Evolutionary conservation across 2,329 filamentous ascomycete genomes (phyloP).

Genomic region (Neofusicoccum cordaticola): DNA sequence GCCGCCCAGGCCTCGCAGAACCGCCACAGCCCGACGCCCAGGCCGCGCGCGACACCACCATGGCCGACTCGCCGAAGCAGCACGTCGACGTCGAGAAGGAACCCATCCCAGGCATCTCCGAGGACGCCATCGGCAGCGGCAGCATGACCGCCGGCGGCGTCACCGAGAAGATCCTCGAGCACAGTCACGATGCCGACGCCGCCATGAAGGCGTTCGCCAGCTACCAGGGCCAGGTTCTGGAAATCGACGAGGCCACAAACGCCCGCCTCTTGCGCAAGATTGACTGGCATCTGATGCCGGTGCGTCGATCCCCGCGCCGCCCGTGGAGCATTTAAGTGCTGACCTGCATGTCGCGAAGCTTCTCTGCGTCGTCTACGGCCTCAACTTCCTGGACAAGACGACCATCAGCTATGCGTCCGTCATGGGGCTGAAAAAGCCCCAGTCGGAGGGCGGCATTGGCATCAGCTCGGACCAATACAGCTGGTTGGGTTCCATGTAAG

Average conservation of each 20-base stretch:
- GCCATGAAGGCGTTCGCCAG: conserved; percentile 57
- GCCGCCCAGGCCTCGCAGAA: not conserved
- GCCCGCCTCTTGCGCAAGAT: conserved; percentile 59
- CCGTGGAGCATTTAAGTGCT: not conserved
- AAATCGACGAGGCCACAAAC: conserved; percentile 57
- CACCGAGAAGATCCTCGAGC: conserved; percentile 29
- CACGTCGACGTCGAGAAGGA: conserved; percentile 8
- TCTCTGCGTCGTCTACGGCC: conserved; percentile 47
- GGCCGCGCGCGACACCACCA: not conserved
- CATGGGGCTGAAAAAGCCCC: conserved; percentile 45
- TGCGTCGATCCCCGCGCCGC: conserved; percentile 21
- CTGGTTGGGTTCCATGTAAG: conserved; percentile 46
- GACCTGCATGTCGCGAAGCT: not conserved
- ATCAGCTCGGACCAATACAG: conserved; percentile 52
- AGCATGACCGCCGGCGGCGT: not conserved
- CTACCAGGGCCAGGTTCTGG: conserved; percentile 49
- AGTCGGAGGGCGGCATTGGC: conserved; percentile 39
- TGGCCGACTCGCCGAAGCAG: conserved; percentile 1
- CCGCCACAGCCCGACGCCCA: not conserved
- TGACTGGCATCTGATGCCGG: conserved; percentile 61
- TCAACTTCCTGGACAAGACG: conserved; percentile 62
- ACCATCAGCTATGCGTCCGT: conserved; percentile 53
- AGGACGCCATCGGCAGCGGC: not conserved
- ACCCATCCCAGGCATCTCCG: conserved; percentile 4
- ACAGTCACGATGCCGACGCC: conserved; percentile 59